These are phyloP conservation scores for Nigrospora sphaerica DNA, from an alignment of 2,329 filamentous ascomycete species.

Conservation along the genomic window DNA sequence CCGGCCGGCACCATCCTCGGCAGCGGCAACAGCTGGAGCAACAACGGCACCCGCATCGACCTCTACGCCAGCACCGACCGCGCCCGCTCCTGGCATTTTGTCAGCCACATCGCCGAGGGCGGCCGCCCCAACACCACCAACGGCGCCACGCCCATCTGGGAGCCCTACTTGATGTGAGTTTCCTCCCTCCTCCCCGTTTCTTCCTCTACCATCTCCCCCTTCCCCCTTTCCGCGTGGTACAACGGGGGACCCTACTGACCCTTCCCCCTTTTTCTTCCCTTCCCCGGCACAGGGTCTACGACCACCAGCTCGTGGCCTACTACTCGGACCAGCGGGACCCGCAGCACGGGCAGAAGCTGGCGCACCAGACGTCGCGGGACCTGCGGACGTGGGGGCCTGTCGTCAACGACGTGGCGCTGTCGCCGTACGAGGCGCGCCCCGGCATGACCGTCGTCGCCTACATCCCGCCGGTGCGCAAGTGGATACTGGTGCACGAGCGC, in stretches of 20 bases:
- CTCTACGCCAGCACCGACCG: slow-evolving; percentile 57
- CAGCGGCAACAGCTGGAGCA: slow-evolving; percentile 50
- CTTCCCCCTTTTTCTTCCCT: neutral
- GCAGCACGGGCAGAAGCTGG: slow-evolving; percentile 59
- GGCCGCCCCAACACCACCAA: slow-evolving; percentile 53
- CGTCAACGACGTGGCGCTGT: slow-evolving; percentile 54
- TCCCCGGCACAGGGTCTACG: slow-evolving; percentile 33
- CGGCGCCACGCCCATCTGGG: slow-evolving; percentile 62
- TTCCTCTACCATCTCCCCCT: neutral
- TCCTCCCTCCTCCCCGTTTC: neutral
- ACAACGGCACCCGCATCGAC: slow-evolving; percentile 58
- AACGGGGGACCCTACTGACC: neutral
- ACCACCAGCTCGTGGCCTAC: slow-evolving; percentile 54
- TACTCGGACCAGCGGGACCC: slow-evolving; percentile 64
- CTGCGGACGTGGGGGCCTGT: slow-evolving; percentile 50
- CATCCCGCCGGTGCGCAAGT: slow-evolving; percentile 46
- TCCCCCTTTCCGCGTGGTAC: neutral
- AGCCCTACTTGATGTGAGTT: slow-evolving; percentile 52
- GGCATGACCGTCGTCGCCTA: slow-evolving; percentile 59
- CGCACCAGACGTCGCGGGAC: slow-evolving; percentile 55
- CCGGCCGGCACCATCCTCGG: slow-evolving; percentile 54
- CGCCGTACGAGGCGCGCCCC: slow-evolving; percentile 54
- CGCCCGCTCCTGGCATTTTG: slow-evolving; percentile 57
- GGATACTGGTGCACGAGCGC: slow-evolving; percentile 42
- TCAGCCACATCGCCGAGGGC: slow-evolving; percentile 55